Percentiles rank a stretch among this genome's conserved stretches.
These are phyloP conservation scores for Xylariaceae sp. DNA, from an alignment of 2,329 filamentous ascomycete genomes.

Conservation along the genomic window DNA sequence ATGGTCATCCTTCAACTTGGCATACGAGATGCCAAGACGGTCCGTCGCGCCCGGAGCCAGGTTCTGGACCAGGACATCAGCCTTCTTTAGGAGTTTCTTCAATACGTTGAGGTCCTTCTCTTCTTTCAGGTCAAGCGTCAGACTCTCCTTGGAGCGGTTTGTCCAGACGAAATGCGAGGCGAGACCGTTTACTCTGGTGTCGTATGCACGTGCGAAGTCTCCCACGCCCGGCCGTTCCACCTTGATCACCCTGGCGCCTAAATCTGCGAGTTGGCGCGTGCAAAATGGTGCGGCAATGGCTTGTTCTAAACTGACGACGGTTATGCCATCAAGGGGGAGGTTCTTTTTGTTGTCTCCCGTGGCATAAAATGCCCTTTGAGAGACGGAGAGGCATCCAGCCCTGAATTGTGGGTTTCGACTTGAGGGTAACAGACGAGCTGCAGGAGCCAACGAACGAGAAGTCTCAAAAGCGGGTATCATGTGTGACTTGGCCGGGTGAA, in stretches of 20 bases:
- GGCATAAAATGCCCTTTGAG: constrained; percentile 1
- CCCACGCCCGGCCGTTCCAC: constrained; percentile 47
- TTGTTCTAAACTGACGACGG: constrained; percentile 49
- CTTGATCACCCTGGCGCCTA: constrained; percentile 51
- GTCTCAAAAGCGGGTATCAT: background rate
- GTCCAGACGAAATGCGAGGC: constrained; percentile 53
- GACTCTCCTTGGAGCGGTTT: constrained; percentile 49
- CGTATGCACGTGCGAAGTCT: constrained; percentile 49
- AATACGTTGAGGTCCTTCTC: constrained; percentile 39
- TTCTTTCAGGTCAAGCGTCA: constrained; percentile 46
- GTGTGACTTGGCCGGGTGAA: background rate
- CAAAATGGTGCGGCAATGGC: constrained; percentile 52
- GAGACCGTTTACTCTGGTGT: constrained; percentile 44
- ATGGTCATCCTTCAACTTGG: constrained; percentile 38
- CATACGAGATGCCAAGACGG: constrained; percentile 44
- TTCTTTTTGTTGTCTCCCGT: background rate
- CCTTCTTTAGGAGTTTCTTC: constrained; percentile 38
- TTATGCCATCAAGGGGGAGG: constrained; percentile 40
- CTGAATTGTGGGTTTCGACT: background rate
- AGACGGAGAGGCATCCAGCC: background rate
- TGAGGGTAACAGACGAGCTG: background rate
- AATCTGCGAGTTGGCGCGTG: constrained; percentile 49
- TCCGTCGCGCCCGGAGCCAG: constrained; percentile 45
- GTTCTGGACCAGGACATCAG: constrained; percentile 51
- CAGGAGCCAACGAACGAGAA: background rate